Percentiles rank a stretch among this genome's conserved stretches.
These are phyloP conservation scores for Colletotrichum chlorophyti DNA, from an alignment of 2,329 filamentous ascomycete genomes.

Conservation along the genomic window DNA sequence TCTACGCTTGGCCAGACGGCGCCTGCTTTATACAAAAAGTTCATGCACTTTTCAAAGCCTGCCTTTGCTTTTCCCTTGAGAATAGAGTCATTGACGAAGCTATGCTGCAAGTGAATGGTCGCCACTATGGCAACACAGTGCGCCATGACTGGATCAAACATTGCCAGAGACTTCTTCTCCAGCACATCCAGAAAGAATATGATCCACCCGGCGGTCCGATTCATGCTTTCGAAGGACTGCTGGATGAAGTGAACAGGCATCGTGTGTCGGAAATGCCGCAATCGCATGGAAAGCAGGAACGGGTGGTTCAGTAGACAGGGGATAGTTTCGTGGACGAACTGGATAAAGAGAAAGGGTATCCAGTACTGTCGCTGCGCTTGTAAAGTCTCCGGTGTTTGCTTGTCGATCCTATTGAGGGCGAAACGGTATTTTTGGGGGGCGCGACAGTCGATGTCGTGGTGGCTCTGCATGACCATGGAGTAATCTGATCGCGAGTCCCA, in stretches of 20 bases:
- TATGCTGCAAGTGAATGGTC: slow-evolving; percentile 60
- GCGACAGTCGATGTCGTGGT: slow-evolving; percentile 59
- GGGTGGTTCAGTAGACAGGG: slow-evolving; percentile 61
- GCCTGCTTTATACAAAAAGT: slow-evolving; percentile 34
- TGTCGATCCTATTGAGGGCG: slow-evolving; percentile 52
- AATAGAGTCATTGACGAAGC: slow-evolving; percentile 45
- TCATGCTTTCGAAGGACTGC: slow-evolving; percentile 58
- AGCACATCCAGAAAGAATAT: slow-evolving; percentile 56
- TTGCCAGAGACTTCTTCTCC: slow-evolving; percentile 48
- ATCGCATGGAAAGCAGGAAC: slow-evolving; percentile 57
- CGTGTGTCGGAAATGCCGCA: slow-evolving; percentile 57
- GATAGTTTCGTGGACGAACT: slow-evolving; percentile 60
- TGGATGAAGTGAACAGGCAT: slow-evolving; percentile 62
- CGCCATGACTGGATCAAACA: slow-evolving; percentile 42
- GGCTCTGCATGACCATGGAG: slow-evolving; percentile 53
- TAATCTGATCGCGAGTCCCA: slow-evolving; percentile 60
- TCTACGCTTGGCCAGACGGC: slow-evolving; percentile 34
- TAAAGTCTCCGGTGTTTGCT: slow-evolving; percentile 47
- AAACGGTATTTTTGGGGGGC: slow-evolving; percentile 59
- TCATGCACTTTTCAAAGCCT: slow-evolving; percentile 37
- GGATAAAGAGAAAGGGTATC: slow-evolving; percentile 59
- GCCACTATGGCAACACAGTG: slow-evolving; percentile 59
- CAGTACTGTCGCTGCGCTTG: slow-evolving; percentile 56
- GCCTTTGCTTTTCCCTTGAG: slow-evolving; percentile 33
- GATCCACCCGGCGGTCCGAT: slow-evolving; percentile 59